Conservation (phyloP, 78 protist species). For the Dictyostelium intermedium region DNA sequence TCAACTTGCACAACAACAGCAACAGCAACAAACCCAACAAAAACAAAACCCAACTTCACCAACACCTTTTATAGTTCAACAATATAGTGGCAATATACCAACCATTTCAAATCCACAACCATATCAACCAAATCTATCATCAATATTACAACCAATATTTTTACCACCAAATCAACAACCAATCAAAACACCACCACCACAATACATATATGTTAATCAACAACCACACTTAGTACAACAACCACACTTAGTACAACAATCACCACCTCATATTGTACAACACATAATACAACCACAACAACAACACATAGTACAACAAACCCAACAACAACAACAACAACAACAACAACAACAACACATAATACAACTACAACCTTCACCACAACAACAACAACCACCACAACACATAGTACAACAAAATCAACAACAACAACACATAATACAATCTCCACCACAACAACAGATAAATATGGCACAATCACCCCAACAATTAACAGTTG, state of each 20-base stretch:
- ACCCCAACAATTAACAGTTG: neutral
- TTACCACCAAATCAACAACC: neutral
- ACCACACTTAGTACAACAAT: neutral
- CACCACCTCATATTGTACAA: neutral
- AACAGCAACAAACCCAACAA: neutral
- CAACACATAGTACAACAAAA: neutral
- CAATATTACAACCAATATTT: neutral
- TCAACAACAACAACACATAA: neutral
- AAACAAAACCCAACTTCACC: neutral
- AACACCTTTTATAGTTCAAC: neutral
- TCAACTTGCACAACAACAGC: neutral
- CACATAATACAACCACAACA: neutral
- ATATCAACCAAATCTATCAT: neutral
- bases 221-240: neutral
- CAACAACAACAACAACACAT: neutral
- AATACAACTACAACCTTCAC: neutral
- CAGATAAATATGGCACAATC: no score
- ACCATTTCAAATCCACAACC: neutral
- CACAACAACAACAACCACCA: neutral
- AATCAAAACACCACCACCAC: neutral
- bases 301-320: neutral
- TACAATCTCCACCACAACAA: neutral
- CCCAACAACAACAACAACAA: neutral
- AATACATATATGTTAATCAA: neutral
- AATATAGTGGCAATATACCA: neutral